Conservation (phyloP, 495 filamentous ascomycete species). For the Astrothelium subdiscretum region DNA sequence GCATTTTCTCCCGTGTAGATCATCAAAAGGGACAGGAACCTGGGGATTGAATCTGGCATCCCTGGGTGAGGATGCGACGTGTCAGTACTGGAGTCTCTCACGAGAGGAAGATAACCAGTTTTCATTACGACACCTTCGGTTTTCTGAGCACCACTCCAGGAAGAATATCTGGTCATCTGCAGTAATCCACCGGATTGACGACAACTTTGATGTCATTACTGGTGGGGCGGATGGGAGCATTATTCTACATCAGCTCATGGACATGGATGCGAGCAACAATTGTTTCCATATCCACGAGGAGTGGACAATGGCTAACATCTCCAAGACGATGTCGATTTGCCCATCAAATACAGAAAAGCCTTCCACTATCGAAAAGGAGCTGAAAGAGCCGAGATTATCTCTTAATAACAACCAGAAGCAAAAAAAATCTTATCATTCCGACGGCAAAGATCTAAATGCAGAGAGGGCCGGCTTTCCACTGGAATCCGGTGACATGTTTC, state of each 20-base stretch:
- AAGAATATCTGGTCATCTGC: slow-evolving; percentile 86
- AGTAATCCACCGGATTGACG: slow-evolving; percentile 23
- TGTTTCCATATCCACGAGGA: not conserved
- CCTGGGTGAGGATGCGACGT: slow-evolving; percentile 23
- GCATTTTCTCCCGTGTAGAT: slow-evolving; percentile 41
- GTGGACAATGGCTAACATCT: not conserved
- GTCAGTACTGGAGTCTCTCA: slow-evolving; percentile 12
- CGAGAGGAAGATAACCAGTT: not conserved
- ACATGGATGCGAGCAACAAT: not conserved
- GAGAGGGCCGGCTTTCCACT: not conserved
- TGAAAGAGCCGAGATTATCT: slow-evolving; percentile 2
- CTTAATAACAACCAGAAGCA: not conserved
- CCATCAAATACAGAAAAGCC: not conserved
- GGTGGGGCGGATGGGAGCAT: slow-evolving; percentile 71
- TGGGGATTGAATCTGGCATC: slow-evolving; percentile 9
- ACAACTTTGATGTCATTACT: slow-evolving; percentile 46
- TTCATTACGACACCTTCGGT: slow-evolving; percentile 39
- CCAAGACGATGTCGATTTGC: not conserved
- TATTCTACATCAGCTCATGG: not conserved
- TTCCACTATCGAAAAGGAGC: slow-evolving; percentile 16
- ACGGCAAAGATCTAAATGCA: not conserved
- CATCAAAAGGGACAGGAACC: not conserved
- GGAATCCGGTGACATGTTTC: slow-evolving; percentile 33
- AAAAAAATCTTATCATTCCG: not conserved
- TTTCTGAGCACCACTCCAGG: slow-evolving; percentile 55